Evolutionary conservation across 177 flowering plant genomes (phyloP), one percentile per base, ranked within the genome.

Genomic region (Vitis hybrid): DNA sequence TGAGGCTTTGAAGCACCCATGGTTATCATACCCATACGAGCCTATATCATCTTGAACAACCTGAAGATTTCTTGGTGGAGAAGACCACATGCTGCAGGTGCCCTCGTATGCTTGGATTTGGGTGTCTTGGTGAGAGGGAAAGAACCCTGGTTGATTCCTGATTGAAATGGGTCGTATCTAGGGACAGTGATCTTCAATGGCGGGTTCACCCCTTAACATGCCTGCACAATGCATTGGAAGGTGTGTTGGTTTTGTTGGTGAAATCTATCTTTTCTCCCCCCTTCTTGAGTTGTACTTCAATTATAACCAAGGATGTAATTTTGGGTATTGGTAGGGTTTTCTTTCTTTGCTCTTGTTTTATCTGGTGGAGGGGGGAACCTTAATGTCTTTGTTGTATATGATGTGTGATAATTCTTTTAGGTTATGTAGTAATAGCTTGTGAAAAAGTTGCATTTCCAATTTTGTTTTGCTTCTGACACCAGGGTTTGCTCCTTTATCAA

Each of bases 11-110:
- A 88, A 88, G 78, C 99, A 95, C 75, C 98, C 97, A 10, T 95
- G 99, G 99, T 84, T 95, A 11, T 89, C 95, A 46, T 91, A 82
- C 74, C 99, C 98, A 8, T 95, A 95, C 30, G 99, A 95, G 69
- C 98, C 99, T 54, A 93, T 95, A 72, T 93, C 98, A 56, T 87
- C 96, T 57, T 91, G 82, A 88, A 62, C 64, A 19, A 46, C 21
- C 15, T 49, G 67, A 52, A 13, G 62, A 56, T 32, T 63, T 67
- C 61, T 40, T 52, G 58, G 57, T 52, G 63, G 11, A 27, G 65
- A 27, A 27, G 65, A 48, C 21, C 11, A 50, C 35, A 60, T 48
- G 64, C 8, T 57, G 50, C 62, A 61, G 56, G 27, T 51, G 58
- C 49, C 19, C n/a, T 46, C 30, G 5, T n/a, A 46, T 18, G 60